These are phyloP conservation scores for Scheffersomyces parashehatae DNA, from an alignment of 1,139 yeast species.

Conservation along the genomic window DNA sequence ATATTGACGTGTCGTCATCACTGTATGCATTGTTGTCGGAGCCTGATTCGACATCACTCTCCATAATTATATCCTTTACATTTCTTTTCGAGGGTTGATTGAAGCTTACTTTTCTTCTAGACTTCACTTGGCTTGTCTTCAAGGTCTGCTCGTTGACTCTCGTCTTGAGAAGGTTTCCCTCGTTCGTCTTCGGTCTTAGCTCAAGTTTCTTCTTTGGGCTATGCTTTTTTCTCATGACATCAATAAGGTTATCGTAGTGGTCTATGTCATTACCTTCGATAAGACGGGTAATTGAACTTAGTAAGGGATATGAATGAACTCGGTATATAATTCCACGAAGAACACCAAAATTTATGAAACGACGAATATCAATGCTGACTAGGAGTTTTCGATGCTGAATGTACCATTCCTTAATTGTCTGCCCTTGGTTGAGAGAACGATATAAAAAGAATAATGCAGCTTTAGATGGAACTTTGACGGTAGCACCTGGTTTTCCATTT, in stretches of 20 bases:
- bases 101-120: constrained; percentile 37
- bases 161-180: constrained; percentile 21
- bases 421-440: constrained; percentile 76
- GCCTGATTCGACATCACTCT: constrained; percentile 6
- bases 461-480: constrained; percentile 55
- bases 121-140: constrained; percentile 18
- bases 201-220: constrained; percentile 5
- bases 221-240: constrained; percentile 15
- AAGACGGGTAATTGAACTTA: constrained; percentile 37
- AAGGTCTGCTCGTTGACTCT: constrained; percentile 31
- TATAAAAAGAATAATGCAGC: constrained; percentile 74
- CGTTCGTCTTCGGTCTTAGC: constrained; percentile 2
- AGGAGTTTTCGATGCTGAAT: constrained; percentile 57
- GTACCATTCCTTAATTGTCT: constrained; percentile 81
- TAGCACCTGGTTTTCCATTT: not conserved
- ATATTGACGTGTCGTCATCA: not conserved
- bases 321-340: constrained; percentile 80
- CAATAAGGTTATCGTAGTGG: constrained; percentile 30
- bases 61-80: constrained; percentile 3
- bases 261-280: constrained; percentile 32
- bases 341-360: constrained; percentile 86
- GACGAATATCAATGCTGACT: constrained; percentile 69
- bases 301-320: constrained; percentile 73
- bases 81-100: not conserved
- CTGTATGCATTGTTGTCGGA: constrained; percentile 1